Conservation (phyloP, 1,139 yeast genomes). For the Nakaseomyces bracarensis region DNA sequence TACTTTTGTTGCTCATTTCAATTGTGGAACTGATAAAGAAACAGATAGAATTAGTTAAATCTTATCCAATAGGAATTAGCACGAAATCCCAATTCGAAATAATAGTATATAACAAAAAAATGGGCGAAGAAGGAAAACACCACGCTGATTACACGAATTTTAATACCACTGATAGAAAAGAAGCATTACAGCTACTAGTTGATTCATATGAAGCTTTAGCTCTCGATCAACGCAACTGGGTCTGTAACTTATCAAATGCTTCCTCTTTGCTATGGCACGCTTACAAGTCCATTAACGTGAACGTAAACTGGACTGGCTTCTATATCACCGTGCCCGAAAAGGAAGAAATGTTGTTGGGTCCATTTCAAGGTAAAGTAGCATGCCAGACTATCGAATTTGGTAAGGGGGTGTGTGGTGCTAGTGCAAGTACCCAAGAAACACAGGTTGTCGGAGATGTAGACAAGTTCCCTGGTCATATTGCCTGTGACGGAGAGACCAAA, state of each 20-base stretch:
- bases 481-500: constrained; percentile 91
- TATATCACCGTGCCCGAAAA: constrained; percentile 40
- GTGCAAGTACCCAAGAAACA: constrained; percentile 50
- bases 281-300: constrained; percentile 49
- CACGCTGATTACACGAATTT: constrained; percentile 67
- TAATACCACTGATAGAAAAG: constrained; percentile 38
- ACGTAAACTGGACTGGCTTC: constrained; percentile 91
- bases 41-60: too few species aligned
- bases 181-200: constrained; percentile 50
- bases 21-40: too few species aligned
- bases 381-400: constrained; percentile 77
- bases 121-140: constrained; percentile 27
- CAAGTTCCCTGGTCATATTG: constrained; percentile 83
- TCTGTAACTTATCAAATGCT: constrained; percentile 78
- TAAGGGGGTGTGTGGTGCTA: constrained; percentile 85
- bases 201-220: constrained; percentile 59
- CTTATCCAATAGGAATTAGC: too few species aligned
- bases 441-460: constrained; percentile 74
- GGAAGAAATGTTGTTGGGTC: constrained; percentile 63
- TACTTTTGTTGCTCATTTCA: too few species aligned
- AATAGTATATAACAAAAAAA: too few species aligned
- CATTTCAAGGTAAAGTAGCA: constrained; percentile 95
- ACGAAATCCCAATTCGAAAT: too few species aligned
- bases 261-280: constrained; percentile 85
- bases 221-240: constrained; percentile 66